Conservation (phyloP, 805 yeast genomes). For the Debaryomyces prosopidis region DNA sequence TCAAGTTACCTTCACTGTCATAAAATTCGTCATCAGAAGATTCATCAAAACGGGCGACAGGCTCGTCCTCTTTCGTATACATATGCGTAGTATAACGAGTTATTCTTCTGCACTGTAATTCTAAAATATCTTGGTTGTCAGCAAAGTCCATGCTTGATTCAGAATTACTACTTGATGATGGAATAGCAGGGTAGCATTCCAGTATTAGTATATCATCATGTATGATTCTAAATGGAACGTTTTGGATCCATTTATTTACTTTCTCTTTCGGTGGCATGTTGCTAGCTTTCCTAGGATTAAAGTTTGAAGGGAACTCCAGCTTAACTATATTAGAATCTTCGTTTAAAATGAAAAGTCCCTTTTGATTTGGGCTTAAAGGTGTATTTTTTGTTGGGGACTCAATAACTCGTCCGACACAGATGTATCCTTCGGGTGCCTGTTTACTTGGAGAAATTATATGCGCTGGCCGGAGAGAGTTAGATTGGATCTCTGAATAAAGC, state of each 20-base stretch:
- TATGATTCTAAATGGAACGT: slow-evolving; percentile 49
- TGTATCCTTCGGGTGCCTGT: slow-evolving; percentile 13
- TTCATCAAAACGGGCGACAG: slow-evolving; percentile 21
- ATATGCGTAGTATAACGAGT: slow-evolving; percentile 44
- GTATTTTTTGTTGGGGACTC: slow-evolving; percentile 8
- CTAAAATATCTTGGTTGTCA: slow-evolving; percentile 40
- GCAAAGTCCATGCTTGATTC: slow-evolving; percentile 14
- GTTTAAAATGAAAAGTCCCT: slow-evolving; percentile 6
- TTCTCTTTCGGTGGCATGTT: slow-evolving; percentile 70
- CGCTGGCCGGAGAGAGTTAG: slow-evolving; percentile 6
- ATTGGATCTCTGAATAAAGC: slow-evolving; percentile 4
- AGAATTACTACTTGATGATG: slow-evolving; percentile 22
- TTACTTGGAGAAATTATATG: slow-evolving; percentile 13
- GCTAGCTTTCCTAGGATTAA: slow-evolving; percentile 61
- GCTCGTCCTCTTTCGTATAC: slow-evolving; percentile 37
- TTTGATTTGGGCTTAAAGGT: slow-evolving; percentile 3
- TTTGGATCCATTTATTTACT: slow-evolving; percentile 61
- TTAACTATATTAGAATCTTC: slow-evolving; percentile 1
- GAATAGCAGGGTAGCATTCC: slow-evolving; percentile 53
- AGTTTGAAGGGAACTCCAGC: slow-evolving; percentile 42
- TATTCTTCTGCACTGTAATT: slow-evolving; percentile 53
- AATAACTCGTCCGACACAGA: slow-evolving; percentile 13
- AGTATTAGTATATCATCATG: slow-evolving; percentile 16
- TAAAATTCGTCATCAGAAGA: slow-evolving; percentile 17
- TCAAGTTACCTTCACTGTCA: slow-evolving; percentile 15